Percentiles rank a stretch among this genome's conserved stretches.
phyloP scores from a whole-genome alignment of 1,284 basidiomycete species.

The Austropuccinia psidii region DNA sequence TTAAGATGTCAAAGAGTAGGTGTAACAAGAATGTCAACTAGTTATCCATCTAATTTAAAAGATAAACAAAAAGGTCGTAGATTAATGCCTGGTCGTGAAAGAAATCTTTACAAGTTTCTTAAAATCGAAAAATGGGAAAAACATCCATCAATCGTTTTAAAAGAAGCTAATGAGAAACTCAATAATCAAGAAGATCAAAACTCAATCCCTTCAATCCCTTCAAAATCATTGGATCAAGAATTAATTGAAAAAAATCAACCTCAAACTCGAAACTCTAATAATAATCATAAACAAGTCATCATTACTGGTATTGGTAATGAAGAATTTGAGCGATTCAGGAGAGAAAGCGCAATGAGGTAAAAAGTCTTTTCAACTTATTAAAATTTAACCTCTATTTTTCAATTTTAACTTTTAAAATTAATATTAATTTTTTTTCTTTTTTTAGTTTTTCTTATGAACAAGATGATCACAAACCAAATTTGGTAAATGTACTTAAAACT shows the following conservation, averaged over 20 bases:
- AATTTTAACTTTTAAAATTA: not conserved
- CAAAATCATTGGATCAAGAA: too few relatives aligned
- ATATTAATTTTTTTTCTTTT: not conserved
- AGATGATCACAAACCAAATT: conserved; percentile 26
- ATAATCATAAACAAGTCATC: not conserved
- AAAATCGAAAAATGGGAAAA: conserved; percentile 36
- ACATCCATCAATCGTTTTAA: conserved; percentile 27
- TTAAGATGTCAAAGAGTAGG: conserved; percentile 83
- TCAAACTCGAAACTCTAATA: not conserved
- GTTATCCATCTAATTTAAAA: conserved; percentile 1
- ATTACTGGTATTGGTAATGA: not conserved
- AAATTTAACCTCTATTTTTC: not conserved
- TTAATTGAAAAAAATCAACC: not conserved
- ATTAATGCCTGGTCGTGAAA: conserved; percentile 25
- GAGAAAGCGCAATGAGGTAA: conserved; percentile 35
- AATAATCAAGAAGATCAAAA: not conserved
- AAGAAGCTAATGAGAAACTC: conserved; percentile 20
- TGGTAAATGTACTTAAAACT: not conserved
- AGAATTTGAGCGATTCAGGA: conserved; percentile 20
- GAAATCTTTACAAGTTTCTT: conserved; percentile 34
- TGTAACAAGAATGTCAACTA: conserved; percentile 72
- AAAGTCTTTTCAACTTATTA: not conserved
- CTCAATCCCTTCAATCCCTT: not conserved
- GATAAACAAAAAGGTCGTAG: conserved; percentile 12
- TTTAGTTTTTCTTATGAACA: conserved; percentile 26